Evolutionary conservation across 2,329 filamentous ascomycete species (phyloP), one percentile per base, ranked within the genome.

Genomic region (Diplodia sapinea): DNA sequence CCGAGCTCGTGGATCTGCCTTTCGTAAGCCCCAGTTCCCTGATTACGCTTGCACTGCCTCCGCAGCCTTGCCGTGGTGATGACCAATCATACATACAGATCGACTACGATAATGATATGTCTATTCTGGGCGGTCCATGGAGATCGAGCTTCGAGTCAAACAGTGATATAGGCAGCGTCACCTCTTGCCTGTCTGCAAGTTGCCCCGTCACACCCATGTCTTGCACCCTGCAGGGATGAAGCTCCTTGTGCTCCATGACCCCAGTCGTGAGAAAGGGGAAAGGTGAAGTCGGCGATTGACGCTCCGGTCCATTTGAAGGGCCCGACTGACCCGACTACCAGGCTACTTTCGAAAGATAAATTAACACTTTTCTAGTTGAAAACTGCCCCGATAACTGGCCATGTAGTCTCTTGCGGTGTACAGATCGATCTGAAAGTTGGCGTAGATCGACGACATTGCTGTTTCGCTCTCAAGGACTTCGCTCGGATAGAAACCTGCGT

Each of bases 41-140:
- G 43, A 31, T 63, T n/a, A 29, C 7, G 26, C 17, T 49, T 51
- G 47, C 59, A 63, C 59, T 63, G 47, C 59, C 31, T 51, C 31
- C n/a, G 43, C n/a, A 51, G 47, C 59, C 59, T 52, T 26, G 43
- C 47, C 57, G 29, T 38, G 15, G 47, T 52, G 59, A 51, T 12
- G 20, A 26, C 59, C 59, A 63, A 63, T 63, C 59, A 63, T 51
- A 12, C 57, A 49, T 29, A 38, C 23, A 3, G n/a, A 38, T 23
- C 11, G n/a, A 40, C 23, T 36, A 55, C 33, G 54, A 57, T 7
- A 26, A 40, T 29, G 57, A 50, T 5, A 51, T 51, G 12, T 15
- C 36, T 47, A 43, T 59, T 20, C 17, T 38, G 13, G 54, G 11
- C 36, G 9, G 36, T 11, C 33, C 36, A 47, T 4, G 20, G 9